These are phyloP conservation scores for Aspergillus chevalieri DNA, from an alignment of 2,329 filamentous ascomycete species.

Conservation along the genomic window DNA sequence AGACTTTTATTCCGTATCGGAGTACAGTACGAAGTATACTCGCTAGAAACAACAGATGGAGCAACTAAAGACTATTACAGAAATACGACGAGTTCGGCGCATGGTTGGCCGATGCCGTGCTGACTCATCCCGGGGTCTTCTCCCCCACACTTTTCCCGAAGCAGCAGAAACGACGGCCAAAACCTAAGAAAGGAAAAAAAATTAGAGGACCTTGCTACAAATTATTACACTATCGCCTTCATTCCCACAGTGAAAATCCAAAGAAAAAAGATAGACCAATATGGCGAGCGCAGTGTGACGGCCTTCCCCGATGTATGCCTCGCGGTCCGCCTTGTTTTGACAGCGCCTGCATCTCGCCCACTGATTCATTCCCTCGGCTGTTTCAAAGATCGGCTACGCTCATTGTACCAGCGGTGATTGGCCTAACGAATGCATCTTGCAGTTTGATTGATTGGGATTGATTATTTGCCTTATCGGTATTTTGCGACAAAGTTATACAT, in stretches of 20 bases:
- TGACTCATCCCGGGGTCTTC: neutral
- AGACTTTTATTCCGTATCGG: no score
- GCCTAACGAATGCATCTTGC: neutral
- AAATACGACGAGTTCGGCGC: neutral
- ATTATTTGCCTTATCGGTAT: neutral
- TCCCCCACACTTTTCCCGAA: conserved; percentile 1
- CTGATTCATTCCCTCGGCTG: neutral
- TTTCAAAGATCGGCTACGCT: neutral
- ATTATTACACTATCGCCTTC: no score
- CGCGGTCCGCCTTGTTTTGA: neutral
- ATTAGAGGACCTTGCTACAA: neutral
- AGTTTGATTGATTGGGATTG: neutral
- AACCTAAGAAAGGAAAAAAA: neutral
- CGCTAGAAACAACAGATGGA: neutral
- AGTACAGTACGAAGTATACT: no score
- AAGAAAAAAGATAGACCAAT: neutral
- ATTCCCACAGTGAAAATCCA: neutral
- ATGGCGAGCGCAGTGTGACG: neutral
- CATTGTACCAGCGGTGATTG: conserved; percentile 1
- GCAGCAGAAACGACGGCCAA: neutral
- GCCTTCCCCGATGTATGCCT: neutral
- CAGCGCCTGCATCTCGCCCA: neutral
- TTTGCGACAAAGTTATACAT: neutral
- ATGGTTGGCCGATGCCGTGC: neutral
- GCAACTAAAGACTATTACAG: neutral